Conservation (phyloP, 2,329 filamentous ascomycete genomes). For the Fusarium subtropicale region DNA sequence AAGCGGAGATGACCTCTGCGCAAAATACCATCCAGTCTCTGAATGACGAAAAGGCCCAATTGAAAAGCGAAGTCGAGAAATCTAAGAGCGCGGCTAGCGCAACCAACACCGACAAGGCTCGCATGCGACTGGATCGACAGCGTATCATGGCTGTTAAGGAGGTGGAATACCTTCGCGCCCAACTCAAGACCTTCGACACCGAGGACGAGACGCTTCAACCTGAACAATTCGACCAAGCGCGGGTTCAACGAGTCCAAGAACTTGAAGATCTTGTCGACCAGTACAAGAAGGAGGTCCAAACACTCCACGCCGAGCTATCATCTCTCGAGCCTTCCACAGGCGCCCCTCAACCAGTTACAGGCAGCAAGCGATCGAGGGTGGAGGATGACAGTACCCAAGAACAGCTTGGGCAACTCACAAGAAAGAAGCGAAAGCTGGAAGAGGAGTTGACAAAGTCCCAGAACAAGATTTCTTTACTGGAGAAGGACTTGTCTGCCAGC, state of each 20-base stretch:
- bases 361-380: constrained; percentile 73
- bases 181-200: constrained; percentile 87
- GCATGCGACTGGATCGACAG: constrained; percentile 84
- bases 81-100: constrained; percentile 65
- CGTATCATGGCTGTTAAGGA: constrained; percentile 88
- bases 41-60: constrained; percentile 73
- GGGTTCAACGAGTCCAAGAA: constrained; percentile 78
- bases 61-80: constrained; percentile 78
- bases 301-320: constrained; percentile 78
- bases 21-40: constrained; percentile 79
- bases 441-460: constrained; percentile 78
- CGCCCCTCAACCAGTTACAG: constrained; percentile 55
- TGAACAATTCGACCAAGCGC: constrained; percentile 80
- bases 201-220: constrained; percentile 90
- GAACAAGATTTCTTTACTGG: constrained; percentile 75
- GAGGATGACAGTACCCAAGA: constrained; percentile 73
- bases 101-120: constrained; percentile 71
- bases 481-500: constrained; percentile 79
- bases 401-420: constrained; percentile 82
- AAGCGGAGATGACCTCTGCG: constrained; percentile 81
- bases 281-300: constrained; percentile 84
- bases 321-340: constrained; percentile 64
- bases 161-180: constrained; percentile 91
- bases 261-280: constrained; percentile 88
- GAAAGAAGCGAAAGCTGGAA: constrained; percentile 88